Evolutionary conservation across 176 grass and related monocot species (phyloP), one percentile per base, ranked within the genome.

Genomic region (Carex pumila): DNA sequence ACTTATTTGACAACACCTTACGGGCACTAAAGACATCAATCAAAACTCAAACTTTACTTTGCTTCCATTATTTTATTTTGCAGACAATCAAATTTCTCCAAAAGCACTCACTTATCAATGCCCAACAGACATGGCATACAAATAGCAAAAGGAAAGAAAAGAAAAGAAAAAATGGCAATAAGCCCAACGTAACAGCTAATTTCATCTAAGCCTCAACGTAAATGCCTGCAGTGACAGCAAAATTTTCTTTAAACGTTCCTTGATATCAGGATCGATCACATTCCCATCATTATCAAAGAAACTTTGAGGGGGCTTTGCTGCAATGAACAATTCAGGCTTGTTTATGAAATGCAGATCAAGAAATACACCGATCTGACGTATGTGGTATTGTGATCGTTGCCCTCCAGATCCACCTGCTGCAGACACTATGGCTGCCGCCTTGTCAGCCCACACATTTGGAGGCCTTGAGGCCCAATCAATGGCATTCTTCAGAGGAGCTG

Each of bases 271-370:
- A 56, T 92, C 90, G 30, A 94, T 85, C 59, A 98, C 69, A 94
- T 94, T 91, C 15, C 95, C 95, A 17, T 98, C 79, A 0, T 43
- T 43, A 65, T 98, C 92, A 15, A 98, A 94, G 45, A 92, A 89
- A 0, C 54, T 67, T 50, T 90, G 92, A 9, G 87, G 92, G 36
- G 92, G 83, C 85, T 88, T 91, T 64, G 86, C 90, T 59, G 66
- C 61, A 68, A 98, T 83, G 18, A 88, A 94, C 0, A 98, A 61
- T 84, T 94, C 92, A 7, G 92, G 92, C 61, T 98, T 98, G 86
- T 98, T 98, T 88, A 98, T 98, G 86, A 98, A 98, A 84, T 98
- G 92, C 79, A 98, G 92, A 87, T 98, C 95, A 57, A 98, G 39
- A 77, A 90, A 93, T 25, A 94, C 92, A 5, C 95, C 95, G 21